These are phyloP conservation scores for Fusarium compactum DNA, from an alignment of 2,329 filamentous ascomycete genomes.

Conservation along the genomic window DNA sequence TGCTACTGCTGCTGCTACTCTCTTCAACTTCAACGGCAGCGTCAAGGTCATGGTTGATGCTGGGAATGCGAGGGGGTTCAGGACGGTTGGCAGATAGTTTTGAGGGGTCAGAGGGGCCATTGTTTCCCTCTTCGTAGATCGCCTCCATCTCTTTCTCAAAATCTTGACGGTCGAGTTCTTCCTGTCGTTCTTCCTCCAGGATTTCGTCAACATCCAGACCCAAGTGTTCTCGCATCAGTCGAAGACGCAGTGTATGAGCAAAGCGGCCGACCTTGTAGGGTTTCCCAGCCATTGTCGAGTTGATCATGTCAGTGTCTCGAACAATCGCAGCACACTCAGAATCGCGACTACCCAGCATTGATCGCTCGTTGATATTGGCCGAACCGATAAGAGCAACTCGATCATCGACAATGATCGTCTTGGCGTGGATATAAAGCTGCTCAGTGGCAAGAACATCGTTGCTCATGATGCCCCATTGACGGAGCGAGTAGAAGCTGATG, in stretches of 20 bases:
- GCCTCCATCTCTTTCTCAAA: conserved; percentile 72
- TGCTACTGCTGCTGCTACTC: conserved; percentile 28
- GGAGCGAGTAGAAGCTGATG: conserved; percentile 92
- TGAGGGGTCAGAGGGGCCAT: conserved; percentile 36
- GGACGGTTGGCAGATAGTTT: conserved; percentile 53
- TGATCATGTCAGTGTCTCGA: conserved; percentile 91
- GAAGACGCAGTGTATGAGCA: conserved; percentile 90
- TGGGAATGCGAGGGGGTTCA: conserved; percentile 53
- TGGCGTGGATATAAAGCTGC: conserved; percentile 97
- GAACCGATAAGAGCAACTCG: conserved; percentile 93
- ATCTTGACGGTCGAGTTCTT: conserved; percentile 70
- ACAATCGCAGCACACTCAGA: conserved; percentile 93
- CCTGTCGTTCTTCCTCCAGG: conserved; percentile 79
- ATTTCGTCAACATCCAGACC: conserved; percentile 96
- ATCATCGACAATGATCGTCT: conserved; percentile 96
- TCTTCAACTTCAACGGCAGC: conserved; percentile 54
- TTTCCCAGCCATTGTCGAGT: conserved; percentile 89
- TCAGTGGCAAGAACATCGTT: conserved; percentile 89
- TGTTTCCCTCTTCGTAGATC: conserved; percentile 67
- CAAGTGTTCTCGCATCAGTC: conserved; percentile 95
- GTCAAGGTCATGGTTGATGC: conserved; percentile 77
- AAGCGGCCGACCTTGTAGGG: conserved; percentile 93
- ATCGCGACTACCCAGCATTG: conserved; percentile 91
- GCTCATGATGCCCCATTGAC: conserved; percentile 92
- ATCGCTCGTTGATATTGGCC: conserved; percentile 98